These are phyloP conservation scores for Pythium aristosporum DNA, from an alignment of 352 stramenopile genomes.

Conservation along the genomic window DNA sequence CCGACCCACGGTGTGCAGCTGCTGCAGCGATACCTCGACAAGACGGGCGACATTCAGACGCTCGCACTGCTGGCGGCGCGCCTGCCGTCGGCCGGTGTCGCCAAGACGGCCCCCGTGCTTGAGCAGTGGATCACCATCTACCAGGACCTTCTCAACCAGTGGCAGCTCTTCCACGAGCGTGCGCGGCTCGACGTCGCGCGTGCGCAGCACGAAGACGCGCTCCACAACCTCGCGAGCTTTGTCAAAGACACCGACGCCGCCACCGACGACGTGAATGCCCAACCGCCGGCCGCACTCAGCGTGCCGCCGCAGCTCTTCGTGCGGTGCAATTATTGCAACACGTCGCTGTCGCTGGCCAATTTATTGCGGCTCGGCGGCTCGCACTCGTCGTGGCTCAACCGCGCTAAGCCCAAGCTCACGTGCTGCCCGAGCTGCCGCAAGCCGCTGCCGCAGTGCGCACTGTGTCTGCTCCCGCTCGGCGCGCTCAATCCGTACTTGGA, in stretches of 20 bases:
- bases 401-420: conserved; percentile 88
- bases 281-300: conserved; percentile 46
- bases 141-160: conserved; percentile 91
- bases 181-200: conserved; percentile 92
- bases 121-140: conserved; percentile 92
- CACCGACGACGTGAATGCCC: conserved; percentile 45
- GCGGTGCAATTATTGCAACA: conserved; percentile 94
- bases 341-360: conserved; percentile 86
- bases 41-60: conserved; percentile 90
- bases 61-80: conserved; percentile 83
- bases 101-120: conserved; percentile 53
- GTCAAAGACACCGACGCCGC: conserved; percentile 46
- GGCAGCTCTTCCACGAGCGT: conserved; percentile 92
- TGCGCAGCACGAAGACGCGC: conserved; percentile 83
- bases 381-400: conserved; percentile 87
- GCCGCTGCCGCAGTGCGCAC: conserved; percentile 89
- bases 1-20: conserved; percentile 74
- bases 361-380: conserved; percentile 88
- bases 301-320: conserved; percentile 90
- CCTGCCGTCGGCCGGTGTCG: conserved; percentile 48
- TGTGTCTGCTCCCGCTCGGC: conserved; percentile 93
- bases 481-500: conserved; percentile 95
- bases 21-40: conserved; percentile 91
- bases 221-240: conserved; percentile 76
- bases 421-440: conserved; percentile 93